phyloP scores from a whole-genome alignment of 78 protist genomes.

The Creolimax fragrantissima region DNA sequence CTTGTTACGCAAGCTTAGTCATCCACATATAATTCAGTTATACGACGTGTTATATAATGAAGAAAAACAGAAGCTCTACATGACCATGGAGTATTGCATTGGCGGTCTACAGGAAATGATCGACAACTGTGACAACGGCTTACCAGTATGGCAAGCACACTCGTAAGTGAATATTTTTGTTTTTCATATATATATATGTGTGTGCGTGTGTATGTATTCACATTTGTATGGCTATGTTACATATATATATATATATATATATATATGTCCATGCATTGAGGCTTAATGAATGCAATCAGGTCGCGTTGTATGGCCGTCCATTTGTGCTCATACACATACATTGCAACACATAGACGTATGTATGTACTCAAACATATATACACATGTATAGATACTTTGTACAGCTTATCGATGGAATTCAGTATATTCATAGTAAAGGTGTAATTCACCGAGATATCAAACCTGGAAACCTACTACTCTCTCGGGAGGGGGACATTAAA shows the following conservation, averaged over 20 bases:
- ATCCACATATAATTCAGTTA: neutral
- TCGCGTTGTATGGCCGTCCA: no score
- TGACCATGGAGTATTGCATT: conserved; percentile 27
- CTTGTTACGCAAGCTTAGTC: neutral
- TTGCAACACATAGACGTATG: neutral
- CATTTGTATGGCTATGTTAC: neutral
- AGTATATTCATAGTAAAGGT: conserved; percentile 49
- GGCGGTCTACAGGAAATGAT: conserved; percentile 24
- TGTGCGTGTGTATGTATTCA: neutral
- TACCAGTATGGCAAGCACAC: neutral
- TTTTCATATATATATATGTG: neutral
- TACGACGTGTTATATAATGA: neutral
- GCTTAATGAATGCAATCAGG: no score
- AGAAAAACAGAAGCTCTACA: conserved; percentile 32
- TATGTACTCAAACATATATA: neutral
- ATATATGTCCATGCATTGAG: neutral
- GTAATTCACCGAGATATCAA: conserved; percentile 67
- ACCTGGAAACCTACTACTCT: conserved; percentile 60
- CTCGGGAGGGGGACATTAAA: conserved; percentile 38
- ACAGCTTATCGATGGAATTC: conserved; percentile 47
- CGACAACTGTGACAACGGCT: neutral
- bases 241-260: neutral
- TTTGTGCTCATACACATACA: no score
- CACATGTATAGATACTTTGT: neutral
- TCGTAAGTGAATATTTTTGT: neutral